Percentiles rank a stretch among this genome's conserved stretches.
phyloP scores from a whole-genome alignment of 805 yeast species.

The Danielia oregonensis region DNA sequence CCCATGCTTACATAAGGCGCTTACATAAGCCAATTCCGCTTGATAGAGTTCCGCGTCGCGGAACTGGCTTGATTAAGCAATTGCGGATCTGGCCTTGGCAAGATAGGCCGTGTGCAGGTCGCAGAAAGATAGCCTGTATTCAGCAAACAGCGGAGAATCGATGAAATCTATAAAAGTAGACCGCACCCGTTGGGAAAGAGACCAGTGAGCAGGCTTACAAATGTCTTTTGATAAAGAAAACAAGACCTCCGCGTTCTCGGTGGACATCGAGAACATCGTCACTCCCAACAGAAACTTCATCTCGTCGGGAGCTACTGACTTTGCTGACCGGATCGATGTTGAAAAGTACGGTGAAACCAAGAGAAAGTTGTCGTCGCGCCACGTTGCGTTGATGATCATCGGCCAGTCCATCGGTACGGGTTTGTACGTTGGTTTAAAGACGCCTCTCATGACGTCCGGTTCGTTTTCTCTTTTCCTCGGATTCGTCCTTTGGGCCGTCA shows the following conservation, averaged over 20 bases:
- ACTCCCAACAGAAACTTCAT: conserved; percentile 8
- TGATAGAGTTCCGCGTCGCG: too few relatives aligned
- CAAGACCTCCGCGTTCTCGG: conserved; percentile 3
- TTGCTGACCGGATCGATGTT: conserved; percentile 24
- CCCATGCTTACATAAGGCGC: too few relatives aligned
- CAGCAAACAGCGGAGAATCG: too few relatives aligned
- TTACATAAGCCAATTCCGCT: too few relatives aligned
- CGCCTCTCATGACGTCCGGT: conserved; percentile 30
- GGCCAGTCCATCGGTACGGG: conserved; percentile 37
- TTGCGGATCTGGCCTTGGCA: too few relatives aligned
- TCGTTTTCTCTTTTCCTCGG: conserved; percentile 33
- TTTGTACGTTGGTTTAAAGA: conserved; percentile 28
- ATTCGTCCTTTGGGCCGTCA: conserved; percentile 26
- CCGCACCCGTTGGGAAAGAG: background rate
- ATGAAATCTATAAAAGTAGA: too few relatives aligned
- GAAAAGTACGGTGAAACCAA: conserved; percentile 28
- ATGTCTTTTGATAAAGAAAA: background rate
- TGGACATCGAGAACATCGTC: conserved; percentile 12
- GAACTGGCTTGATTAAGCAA: too few relatives aligned
- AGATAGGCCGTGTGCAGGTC: too few relatives aligned
- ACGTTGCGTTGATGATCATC: conserved; percentile 32
- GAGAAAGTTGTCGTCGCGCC: conserved; percentile 27
- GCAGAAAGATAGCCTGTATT: too few relatives aligned
- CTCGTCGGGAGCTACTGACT: conserved; percentile 17
- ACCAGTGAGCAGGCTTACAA: conserved; percentile 1